phyloP scores from a whole-genome alignment of 2,329 filamentous ascomycete species.

The Paradendryphiella salina region DNA sequence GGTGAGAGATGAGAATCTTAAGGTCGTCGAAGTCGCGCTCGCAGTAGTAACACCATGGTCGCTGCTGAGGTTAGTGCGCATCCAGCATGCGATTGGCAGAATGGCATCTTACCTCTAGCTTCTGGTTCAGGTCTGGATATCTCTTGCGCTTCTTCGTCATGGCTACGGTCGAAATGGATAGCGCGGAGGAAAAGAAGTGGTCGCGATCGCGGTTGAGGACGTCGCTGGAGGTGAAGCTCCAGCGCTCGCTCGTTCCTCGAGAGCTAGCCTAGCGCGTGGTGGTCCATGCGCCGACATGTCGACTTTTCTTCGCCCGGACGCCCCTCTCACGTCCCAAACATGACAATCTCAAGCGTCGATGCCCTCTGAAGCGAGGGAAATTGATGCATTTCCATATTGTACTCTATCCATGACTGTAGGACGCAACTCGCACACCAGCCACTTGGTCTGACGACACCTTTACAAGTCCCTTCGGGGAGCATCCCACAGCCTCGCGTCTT shows the following conservation, averaged over 20 bases:
- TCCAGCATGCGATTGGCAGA: neutral
- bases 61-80: slow-evolving; percentile 37
- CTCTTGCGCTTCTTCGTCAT: slow-evolving; percentile 80
- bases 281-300: slow-evolving; percentile 9
- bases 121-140: slow-evolving; percentile 83
- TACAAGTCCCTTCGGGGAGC: slow-evolving; percentile 54
- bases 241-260: slow-evolving; percentile 22
- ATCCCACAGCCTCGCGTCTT: slow-evolving; percentile 53
- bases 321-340: slow-evolving; percentile 8
- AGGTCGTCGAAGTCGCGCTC: slow-evolving; percentile 98
- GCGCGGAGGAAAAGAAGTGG: neutral
- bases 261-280: slow-evolving; percentile 24
- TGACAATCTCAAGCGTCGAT: slow-evolving; percentile 1
- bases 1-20: slow-evolving; percentile 94
- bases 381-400: neutral
- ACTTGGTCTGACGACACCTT: slow-evolving; percentile 50
- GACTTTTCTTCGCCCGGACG: slow-evolving; percentile 20
- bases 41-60: slow-evolving; percentile 99
- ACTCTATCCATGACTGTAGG: neutral
- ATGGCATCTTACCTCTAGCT: slow-evolving; percentile 59
- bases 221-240: slow-evolving; percentile 22
- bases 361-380: slow-evolving; percentile 2
- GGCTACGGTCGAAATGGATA: slow-evolving; percentile 6
- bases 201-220: slow-evolving; percentile 7
- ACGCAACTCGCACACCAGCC: slow-evolving; percentile 49